Conservation (phyloP, 2,329 filamentous ascomycete species). For the Apiospora pterosperma region DNA sequence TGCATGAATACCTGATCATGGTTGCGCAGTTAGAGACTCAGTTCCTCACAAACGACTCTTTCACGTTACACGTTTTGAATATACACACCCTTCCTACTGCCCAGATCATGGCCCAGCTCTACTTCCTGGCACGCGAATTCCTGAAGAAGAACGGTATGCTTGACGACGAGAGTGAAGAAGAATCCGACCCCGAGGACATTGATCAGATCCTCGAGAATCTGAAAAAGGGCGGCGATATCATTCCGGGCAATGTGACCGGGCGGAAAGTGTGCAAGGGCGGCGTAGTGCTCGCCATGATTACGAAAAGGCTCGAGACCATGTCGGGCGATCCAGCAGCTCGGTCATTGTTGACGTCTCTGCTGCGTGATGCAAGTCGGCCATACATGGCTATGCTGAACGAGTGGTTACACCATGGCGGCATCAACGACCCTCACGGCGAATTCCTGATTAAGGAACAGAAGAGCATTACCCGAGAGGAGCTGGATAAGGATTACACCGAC, state of each 20-base stretch:
- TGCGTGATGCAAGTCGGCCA: constrained; percentile 85
- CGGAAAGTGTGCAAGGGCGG: constrained; percentile 98
- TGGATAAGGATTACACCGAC: constrained; percentile 96
- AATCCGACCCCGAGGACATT: constrained; percentile 76
- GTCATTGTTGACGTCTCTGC: constrained; percentile 72
- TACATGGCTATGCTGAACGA: constrained; percentile 99
- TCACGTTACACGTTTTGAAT: constrained; percentile 91
- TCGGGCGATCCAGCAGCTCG: constrained; percentile 90
- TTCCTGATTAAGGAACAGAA: constrained; percentile 96
- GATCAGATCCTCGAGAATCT: constrained; percentile 92
- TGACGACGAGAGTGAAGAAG: constrained; percentile 72
- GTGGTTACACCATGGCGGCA: constrained; percentile 94
- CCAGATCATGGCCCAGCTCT: constrained; percentile 88
- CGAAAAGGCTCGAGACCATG: constrained; percentile 80
- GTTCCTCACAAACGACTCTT: constrained; percentile 80
- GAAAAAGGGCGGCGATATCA: constrained; percentile 78
- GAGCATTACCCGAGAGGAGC: constrained; percentile 83
- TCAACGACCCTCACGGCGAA: constrained; percentile 89
- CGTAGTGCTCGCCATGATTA: constrained; percentile 84
- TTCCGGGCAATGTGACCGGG: constrained; percentile 72
- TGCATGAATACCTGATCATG: constrained; percentile 92
- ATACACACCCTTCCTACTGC: constrained; percentile 86
- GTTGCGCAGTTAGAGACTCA: constrained; percentile 93
- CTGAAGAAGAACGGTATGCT: constrained; percentile 83
- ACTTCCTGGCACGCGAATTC: constrained; percentile 82